A percentile compares a stretch with the other conserved stretches of the same genome.
Conservation (phyloP, 2,329 filamentous ascomycete species). For the Hirsutella rhossiliensis region DNA sequence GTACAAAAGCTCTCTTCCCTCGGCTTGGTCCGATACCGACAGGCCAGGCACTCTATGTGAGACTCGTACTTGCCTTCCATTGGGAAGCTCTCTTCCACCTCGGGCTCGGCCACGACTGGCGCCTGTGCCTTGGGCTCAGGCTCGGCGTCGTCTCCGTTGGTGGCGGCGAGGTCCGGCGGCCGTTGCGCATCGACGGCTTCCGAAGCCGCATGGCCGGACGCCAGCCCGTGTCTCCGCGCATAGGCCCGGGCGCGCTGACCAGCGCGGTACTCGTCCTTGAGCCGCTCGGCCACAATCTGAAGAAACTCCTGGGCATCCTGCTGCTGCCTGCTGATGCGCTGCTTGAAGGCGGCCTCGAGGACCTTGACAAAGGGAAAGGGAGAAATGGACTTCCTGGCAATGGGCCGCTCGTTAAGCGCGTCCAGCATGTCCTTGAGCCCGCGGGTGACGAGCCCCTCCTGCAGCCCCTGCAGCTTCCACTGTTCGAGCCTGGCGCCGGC, state of each 20-base stretch:
- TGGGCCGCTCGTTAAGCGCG: constrained; percentile 81
- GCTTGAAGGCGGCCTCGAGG: constrained; percentile 75
- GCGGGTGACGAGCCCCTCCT: constrained; percentile 71
- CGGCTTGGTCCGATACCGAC: constrained; percentile 78
- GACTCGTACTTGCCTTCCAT: constrained; percentile 88
- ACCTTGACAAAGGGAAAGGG: constrained; percentile 74
- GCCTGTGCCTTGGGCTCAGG: constrained; percentile 5
- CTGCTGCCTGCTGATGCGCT: constrained; percentile 85
- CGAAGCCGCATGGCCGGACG: constrained; percentile 1
- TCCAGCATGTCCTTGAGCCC: constrained; percentile 90
- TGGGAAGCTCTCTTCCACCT: constrained; percentile 65
- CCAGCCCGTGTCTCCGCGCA: constrained; percentile 25
- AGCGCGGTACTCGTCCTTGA: constrained; percentile 90
- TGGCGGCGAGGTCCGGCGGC: neutral
- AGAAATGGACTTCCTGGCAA: constrained; percentile 87
- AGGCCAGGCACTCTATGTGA: constrained; percentile 87
- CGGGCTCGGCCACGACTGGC: constrained; percentile 14
- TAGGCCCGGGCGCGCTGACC: constrained; percentile 59
- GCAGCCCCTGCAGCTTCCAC: constrained; percentile 56
- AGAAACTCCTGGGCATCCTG: constrained; percentile 97
- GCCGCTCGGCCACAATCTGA: constrained; percentile 81
- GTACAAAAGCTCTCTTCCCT: constrained; percentile 81
- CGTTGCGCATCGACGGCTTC: neutral
- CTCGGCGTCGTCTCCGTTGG: constrained; percentile 1
- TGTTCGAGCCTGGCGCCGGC: constrained; percentile 30